Conservation (phyloP, 1,284 basidiomycete genomes). For the Fomitopsis betulina region DNA sequence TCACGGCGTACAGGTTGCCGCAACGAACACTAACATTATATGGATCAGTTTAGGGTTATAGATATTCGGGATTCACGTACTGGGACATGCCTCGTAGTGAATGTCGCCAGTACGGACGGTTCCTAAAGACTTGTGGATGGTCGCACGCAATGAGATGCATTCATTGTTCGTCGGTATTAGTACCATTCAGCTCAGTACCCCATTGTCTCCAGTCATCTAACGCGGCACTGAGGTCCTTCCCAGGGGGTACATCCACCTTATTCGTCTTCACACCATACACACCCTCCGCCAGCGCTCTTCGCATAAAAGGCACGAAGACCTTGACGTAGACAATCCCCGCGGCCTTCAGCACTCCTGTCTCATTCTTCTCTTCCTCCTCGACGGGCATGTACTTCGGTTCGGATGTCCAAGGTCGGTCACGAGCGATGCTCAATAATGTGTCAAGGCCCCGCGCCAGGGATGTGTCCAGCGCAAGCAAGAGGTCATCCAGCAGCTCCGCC, state of each 20-base stretch:
- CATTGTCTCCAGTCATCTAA: constrained; percentile 27
- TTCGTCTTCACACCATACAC: constrained; percentile 50
- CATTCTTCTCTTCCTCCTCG: constrained; percentile 30
- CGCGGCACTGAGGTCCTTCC: constrained; percentile 17
- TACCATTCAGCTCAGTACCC: constrained; percentile 13
- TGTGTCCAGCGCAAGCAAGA: constrained; percentile 46
- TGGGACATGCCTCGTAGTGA: too few species aligned
- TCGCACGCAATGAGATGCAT: not conserved
- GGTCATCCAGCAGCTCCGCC: constrained; percentile 41
- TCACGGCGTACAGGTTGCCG: too few species aligned
- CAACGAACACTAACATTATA: too few species aligned
- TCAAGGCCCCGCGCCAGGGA: constrained; percentile 43
- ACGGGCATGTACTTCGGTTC: constrained; percentile 18
- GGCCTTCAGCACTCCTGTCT: constrained; percentile 42
- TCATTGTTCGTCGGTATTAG: not conserved
- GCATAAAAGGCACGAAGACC: constrained; percentile 65
- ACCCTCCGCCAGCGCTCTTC: constrained; percentile 65
- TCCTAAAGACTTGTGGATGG: not conserved
- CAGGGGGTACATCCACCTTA: constrained; percentile 7
- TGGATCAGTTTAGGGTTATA: too few species aligned
- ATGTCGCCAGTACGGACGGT: too few species aligned
- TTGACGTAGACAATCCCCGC: constrained; percentile 53
- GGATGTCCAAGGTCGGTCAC: constrained; percentile 12
- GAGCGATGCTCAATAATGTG: constrained; percentile 25
- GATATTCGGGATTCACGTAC: too few species aligned